Evolutionary conservation across 352 stramenopile species (phyloP), one percentile per base, ranked within the genome.

Genomic region (Phytophthora melonis): DNA sequence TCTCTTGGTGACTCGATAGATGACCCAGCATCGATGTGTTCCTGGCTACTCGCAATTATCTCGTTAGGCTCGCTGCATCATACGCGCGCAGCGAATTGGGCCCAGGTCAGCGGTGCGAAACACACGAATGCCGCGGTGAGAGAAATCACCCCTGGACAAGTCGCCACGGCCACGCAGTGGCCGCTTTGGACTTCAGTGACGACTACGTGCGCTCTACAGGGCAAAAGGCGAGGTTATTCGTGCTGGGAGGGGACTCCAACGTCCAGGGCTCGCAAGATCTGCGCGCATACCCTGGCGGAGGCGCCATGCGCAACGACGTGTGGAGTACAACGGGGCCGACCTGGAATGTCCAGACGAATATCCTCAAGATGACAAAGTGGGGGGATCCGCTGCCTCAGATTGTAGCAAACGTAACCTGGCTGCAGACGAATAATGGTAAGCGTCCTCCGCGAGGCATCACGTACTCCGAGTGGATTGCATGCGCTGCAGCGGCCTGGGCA

Each of bases 361-460:
- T 91, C 49, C 78, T 94, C 18, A 88, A 88, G 63, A 86, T 64
- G 1, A 93, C 81, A 60, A 90, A 92, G 56, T 93, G 83, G 83
- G 83, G 86, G 32, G 84, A 94, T 39, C 80, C 84, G 9, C 55
- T 91, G n/a, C 77, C 87, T 19, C 86, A 91, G 59, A 88, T 88
- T 34, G 75, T 93, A n/a, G 80, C 85, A 0, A 88, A 93, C 43
- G 58, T 91, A 27, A 88, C 79, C 43, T 93, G 87, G 87, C 70
- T 87, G 19, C 86, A 94, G 73, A 92, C 83, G 32, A 94, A 93
- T 70, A 85, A 79, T 27, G 87, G 87, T 63, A 93, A 93, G 54
- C 57, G 57, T 9, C 87, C 86, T n/a, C 87, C 87, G 1, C 72
- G 74, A 1, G 86, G 81, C 3, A 72, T 94, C 32, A 80, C 86